Base-by-base conservation (phyloP, 1,284 basidiomycete species). In the Ceratobasidium sp. region DNA sequence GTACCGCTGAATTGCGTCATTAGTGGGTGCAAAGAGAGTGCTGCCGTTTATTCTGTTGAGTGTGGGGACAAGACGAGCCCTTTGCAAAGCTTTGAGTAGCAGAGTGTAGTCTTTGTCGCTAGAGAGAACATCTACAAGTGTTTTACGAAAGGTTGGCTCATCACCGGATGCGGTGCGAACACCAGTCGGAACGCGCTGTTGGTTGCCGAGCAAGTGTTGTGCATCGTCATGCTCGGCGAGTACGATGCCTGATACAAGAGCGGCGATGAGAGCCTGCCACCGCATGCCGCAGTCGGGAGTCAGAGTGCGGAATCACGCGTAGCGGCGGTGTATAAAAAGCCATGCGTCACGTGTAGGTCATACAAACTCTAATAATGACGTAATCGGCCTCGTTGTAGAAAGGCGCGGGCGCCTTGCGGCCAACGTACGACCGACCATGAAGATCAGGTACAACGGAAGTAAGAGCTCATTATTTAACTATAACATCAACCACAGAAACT, bases 11-110 rank as follows among this genome's bases (percentile, higher is more conserved):
- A 97, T 92, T 16, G 97, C 97, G 79, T 94, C 91, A 85, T 99
- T 96, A 20, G 95, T 98, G 0, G 98, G 98, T 0, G 98, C 98
- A 82, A 98, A 98, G 69, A 99, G 84, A 18, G 97, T 98, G 82
- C 90, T 89, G 52, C 88, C 91, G 73, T 93, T 91, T 78, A 99
- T 90, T 80, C 88, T 90, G 83, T 97, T 98, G 80, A 99, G 88
- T 10, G 95, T 95, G 0, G 98, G 98, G 65, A 99, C 91, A 78
- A 99, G 91, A 78, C 93, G 92, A 2, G 97, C 90, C 14, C 91
- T 90, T 84, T 98, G 96, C 8, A 99, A 88, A 8, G 99, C 90
- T 57, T 85, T 85, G 16, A 99, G 86, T 35, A 99, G 88, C 59
- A 91, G 92, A 0, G 91, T 88, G 83, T 96, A 97, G 83, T 98